Base-by-base conservation (phyloP, 192 early-diverging fungal species). In the Rhizoclosmatium globosum region DNA sequence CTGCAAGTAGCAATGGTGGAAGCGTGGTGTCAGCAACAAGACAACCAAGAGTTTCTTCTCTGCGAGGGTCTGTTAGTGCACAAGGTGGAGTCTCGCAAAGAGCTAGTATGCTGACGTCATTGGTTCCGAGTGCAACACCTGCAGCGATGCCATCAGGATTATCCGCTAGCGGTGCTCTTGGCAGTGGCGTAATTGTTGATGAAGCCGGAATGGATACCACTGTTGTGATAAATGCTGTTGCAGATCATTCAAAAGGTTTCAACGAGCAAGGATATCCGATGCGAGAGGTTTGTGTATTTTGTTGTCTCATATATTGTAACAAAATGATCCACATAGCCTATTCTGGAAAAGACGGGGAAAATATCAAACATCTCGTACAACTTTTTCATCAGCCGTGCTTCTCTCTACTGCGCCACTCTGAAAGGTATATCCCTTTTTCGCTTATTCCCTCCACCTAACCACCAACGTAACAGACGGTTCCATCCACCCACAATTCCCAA, bases 341-440 rank as follows among this genome's bases (percentile, higher is more conserved):
- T 64, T n/a, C 23, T 74, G 17, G 72, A 74, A 47, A 74, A 74
- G 46, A 38, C 58, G 59, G 72, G 72, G 44, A 74, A 74, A 45
- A 56, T 74, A 15, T 31, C 39, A n/a, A 21, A 19, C 7, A 38
- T 6, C 7, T 31, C 56, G 2, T 23, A 64, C 57, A 74, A 74
- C 59, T 74, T 74, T 45, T 74, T 74, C 43, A 47, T 74, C n/a
- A 74, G 72, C 46, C 57, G 72, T 62, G 72, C 72, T 2, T 7
- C 17, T 7, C 61, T 74, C 3, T 74, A 74, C 42, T 74, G 72
- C 59, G 43, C 60, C 2, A 74, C 13, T 43, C 15, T 23, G 3
- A 60, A 64, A 74, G 72, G 72, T 74, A n/a, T 47, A 47, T 23
- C 2, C 0, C 66, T 17, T 43, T n/a, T 47, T 43, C 9, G 0